Evolutionary conservation across 1,139 yeast species (phyloP).

Genomic region (Suhomyces bribrorum): DNA sequence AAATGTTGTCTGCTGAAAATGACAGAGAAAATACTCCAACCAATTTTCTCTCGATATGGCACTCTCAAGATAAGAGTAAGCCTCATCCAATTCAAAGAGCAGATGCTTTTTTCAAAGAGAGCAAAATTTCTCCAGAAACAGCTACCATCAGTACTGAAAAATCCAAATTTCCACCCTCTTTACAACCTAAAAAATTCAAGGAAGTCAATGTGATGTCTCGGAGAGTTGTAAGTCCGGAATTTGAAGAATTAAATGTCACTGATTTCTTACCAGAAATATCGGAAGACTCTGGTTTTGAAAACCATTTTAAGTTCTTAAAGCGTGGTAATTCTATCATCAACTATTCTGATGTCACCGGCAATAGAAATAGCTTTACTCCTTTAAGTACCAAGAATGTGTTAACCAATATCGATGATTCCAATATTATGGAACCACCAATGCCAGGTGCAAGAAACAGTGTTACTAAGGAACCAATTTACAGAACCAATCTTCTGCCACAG

Average conservation of each 20-base stretch:
- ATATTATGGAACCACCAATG: constrained; percentile 25
- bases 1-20: constrained; percentile 46
- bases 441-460: constrained; percentile 10
- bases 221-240: constrained; percentile 42
- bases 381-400: constrained; percentile 34
- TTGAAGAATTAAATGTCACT: constrained; percentile 40
- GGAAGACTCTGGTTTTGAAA: constrained; percentile 49
- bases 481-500: constrained; percentile 8
- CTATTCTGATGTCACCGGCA: constrained; percentile 23
- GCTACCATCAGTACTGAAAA: constrained; percentile 6
- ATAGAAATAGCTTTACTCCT: constrained; percentile 28
- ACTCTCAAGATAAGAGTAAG: constrained; percentile 34
- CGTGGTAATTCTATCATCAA: constrained; percentile 20
- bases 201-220: constrained; percentile 49
- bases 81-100: constrained; percentile 16
- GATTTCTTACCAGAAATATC: constrained; percentile 49
- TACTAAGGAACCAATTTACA: too few species aligned
- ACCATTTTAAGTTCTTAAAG: constrained; percentile 34
- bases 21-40: constrained; percentile 33
- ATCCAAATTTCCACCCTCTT: constrained; percentile 23
- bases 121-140: constrained; percentile 3
- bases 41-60: constrained; percentile 47
- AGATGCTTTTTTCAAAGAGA: constrained; percentile 11
- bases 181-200: constrained; percentile 37
- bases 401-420: constrained; percentile 24